Conservation (phyloP, 768 basidiomycete species). For the Coprinellus aureogranulatus region DNA sequence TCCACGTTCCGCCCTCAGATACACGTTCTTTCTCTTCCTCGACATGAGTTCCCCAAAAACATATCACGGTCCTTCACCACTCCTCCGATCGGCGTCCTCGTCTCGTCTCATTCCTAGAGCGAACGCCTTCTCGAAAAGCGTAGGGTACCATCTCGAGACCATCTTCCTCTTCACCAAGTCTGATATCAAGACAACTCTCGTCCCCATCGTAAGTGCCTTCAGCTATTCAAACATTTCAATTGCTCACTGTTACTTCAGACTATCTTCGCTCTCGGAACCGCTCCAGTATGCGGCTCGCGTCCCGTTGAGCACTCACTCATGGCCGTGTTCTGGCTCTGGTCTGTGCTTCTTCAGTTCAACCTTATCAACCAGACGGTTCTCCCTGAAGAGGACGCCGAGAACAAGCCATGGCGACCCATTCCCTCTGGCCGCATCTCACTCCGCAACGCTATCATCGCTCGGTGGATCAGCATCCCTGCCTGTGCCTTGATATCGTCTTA, state of each 20-base stretch:
- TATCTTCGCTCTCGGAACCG: slow-evolving; percentile 17
- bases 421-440: slow-evolving; percentile 31
- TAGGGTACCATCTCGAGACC: slow-evolving; percentile 3
- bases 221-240: slow-evolving; percentile 14
- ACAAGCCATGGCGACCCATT: slow-evolving; percentile 30
- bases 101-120: neutral
- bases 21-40: too few relatives aligned
- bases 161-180: slow-evolving; percentile 9
- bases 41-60: neutral
- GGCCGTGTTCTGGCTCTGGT: slow-evolving; percentile 10
- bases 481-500: slow-evolving; percentile 24
- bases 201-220: slow-evolving; percentile 6
- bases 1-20: neutral
- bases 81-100: neutral
- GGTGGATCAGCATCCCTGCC: slow-evolving; percentile 28
- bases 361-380: slow-evolving; percentile 6
- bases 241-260: slow-evolving; percentile 28
- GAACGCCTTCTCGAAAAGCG: slow-evolving; percentile 1
- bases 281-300: slow-evolving; percentile 33
- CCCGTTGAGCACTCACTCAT: slow-evolving; percentile 25
- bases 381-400: slow-evolving; percentile 8
- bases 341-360: slow-evolving; percentile 5
- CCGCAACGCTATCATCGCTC: slow-evolving; percentile 18
- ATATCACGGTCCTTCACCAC: neutral
- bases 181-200: slow-evolving; percentile 9